A percentile compares a stretch with the other conserved stretches of the same genome.
These are phyloP conservation scores for Symbiodinium natans DNA, from an alignment of 73 alveolate genomes.

Conservation along the genomic window DNA sequence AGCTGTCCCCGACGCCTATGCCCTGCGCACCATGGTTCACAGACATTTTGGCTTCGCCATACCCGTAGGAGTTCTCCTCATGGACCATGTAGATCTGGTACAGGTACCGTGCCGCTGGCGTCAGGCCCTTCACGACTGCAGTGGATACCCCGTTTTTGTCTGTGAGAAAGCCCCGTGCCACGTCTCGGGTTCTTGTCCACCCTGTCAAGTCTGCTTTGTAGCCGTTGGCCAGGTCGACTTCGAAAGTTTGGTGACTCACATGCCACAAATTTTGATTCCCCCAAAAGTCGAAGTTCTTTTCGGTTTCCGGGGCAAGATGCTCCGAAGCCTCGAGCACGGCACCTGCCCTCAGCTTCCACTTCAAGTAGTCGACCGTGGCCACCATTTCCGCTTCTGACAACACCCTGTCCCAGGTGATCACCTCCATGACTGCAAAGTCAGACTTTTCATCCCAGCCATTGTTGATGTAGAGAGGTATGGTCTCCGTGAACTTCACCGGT, in stretches of 20 bases:
- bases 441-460: not conserved
- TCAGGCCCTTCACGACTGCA: slow-evolving; percentile 20
- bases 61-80: not conserved
- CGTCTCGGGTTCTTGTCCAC: not conserved
- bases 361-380: not conserved
- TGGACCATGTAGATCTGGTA: not conserved
- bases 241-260: not conserved
- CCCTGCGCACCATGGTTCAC: slow-evolving; percentile 49
- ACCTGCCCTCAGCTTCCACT: slow-evolving; percentile 14
- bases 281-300: not conserved
- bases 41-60: not conserved
- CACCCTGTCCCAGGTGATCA: not conserved
- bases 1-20: not conserved
- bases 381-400: not conserved
- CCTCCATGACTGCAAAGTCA: slow-evolving; percentile 15
- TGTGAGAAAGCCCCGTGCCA: not conserved
- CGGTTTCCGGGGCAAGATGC: not conserved
- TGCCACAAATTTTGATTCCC: not conserved
- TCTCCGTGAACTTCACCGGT: not conserved
- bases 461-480: not conserved
- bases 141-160: slow-evolving; percentile 20
- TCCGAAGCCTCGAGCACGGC: not conserved
- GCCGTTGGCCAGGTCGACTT: not conserved
- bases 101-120: slow-evolving; percentile 47
- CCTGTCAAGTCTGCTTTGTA: not conserved